Evolutionary conservation across 2,329 filamentous ascomycete genomes (phyloP), one percentile per base, ranked within the genome.

Genomic region (Hypoxylon sp.): DNA sequence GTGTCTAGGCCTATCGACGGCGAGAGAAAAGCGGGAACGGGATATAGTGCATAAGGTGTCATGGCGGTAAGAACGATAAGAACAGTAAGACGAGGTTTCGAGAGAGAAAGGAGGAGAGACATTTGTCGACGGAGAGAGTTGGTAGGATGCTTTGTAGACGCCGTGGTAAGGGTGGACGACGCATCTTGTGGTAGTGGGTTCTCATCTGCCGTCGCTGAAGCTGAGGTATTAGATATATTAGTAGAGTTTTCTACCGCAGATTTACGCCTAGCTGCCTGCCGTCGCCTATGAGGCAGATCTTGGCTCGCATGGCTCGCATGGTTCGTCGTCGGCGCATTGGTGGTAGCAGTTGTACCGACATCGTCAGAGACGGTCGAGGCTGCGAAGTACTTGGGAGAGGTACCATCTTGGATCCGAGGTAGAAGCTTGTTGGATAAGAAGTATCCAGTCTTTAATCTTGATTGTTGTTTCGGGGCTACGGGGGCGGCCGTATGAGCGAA

Each of bases 61-160:
- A 96, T 97, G 28, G 95, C 93, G 0, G 93, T 93, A 51, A 99
- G 89, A 32, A 97, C 91, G 68, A 99, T 91, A 50, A 99, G 89
- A 74, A 97, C 91, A 6, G 93, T 95, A 52, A 99, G 89, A 58
- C 95, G 93, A 2, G 96, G 96, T 79, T 99, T 99, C n/a, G 94
- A 92, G 72, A 99, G 90, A 25, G 96, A 93, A 69, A 99, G 90
- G 75, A 93, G 93, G 30, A 93, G 90, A 21, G 94, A 92, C 70
- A 96, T 77, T 60, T 89, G 86, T 63, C 94, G 92, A 23, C 87
- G 86, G 57, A 87, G 63, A 14, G 88, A 89, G 70, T 82, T 77
- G 6, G 80, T 77, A 7, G 82, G 86, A 60, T 83, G 84, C 52
- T 80, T 80, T 50, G 83, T 85, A 61, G 84, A 88, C 51, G 80